These are phyloP conservation scores for Acephala macrosclerotiorum DNA, from an alignment of 2,329 filamentous ascomycete species.

Conservation along the genomic window DNA sequence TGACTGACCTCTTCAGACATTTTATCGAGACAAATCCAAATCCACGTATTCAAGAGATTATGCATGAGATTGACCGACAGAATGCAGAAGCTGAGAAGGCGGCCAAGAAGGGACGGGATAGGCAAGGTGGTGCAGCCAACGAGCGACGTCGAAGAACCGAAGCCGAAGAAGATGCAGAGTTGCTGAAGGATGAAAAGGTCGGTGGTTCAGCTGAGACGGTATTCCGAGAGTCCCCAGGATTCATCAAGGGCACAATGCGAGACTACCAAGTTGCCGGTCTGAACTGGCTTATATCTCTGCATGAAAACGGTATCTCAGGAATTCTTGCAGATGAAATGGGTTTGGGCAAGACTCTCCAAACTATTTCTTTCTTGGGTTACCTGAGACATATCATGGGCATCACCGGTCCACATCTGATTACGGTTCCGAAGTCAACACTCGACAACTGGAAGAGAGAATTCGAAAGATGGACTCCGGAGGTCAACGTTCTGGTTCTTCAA, in stretches of 20 bases:
- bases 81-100: conserved; percentile 75
- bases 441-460: conserved; percentile 99
- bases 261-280: conserved; percentile 96
- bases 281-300: conserved; percentile 97
- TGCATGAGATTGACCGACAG: conserved; percentile 92
- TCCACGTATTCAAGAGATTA: conserved; percentile 91
- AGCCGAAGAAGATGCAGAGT: conserved; percentile 95
- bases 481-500: conserved; percentile 92
- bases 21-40: conserved; percentile 99
- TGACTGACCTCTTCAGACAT: conserved; percentile 97
- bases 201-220: conserved; percentile 87
- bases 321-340: conserved; percentile 99
- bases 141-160: conserved; percentile 88
- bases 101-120: conserved; percentile 74
- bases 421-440: conserved; percentile 94
- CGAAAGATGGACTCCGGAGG: conserved; percentile 90
- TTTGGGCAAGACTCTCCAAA: conserved; percentile 95
- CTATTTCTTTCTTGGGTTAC: conserved; percentile 95
- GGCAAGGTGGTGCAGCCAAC: conserved; percentile 83
- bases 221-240: conserved; percentile 93
- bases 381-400: conserved; percentile 90
- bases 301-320: conserved; percentile 98
- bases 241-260: conserved; percentile 86
- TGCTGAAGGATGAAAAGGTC: conserved; percentile 84
- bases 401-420: conserved; percentile 88